Conservation (phyloP, 441 rosid genomes). For the Gossypium gossypioides region DNA sequence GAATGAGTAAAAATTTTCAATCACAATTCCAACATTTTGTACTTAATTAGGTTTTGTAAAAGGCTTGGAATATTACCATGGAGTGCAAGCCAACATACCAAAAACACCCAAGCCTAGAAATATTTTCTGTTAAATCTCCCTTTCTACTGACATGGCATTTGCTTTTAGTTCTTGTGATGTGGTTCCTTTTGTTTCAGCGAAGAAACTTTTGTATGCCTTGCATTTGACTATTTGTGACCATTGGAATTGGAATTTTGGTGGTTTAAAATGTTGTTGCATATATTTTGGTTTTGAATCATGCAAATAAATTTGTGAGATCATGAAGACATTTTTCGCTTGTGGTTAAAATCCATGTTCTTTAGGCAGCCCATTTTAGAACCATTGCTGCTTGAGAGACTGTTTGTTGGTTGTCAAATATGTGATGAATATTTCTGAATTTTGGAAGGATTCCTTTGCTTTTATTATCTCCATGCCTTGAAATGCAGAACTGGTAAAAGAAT, state of each 20-base stretch:
- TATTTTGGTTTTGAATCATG: neutral
- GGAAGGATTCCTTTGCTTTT: neutral
- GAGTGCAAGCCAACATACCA: neutral
- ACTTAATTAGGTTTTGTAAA: neutral
- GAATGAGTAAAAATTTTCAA: neutral
- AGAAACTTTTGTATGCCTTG: neutral
- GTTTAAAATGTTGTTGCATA: neutral
- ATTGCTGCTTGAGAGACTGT: neutral
- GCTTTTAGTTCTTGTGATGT: slow-evolving; percentile 3
- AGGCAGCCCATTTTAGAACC: neutral
- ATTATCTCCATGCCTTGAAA: slow-evolving; percentile 1
- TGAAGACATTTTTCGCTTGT: neutral
- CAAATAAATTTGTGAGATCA: neutral
- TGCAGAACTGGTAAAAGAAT: neutral
- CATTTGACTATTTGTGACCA: neutral
- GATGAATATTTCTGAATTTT: neutral
- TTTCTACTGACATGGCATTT: neutral
- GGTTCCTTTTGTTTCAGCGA: neutral
- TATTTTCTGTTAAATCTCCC: slow-evolving; percentile 2
- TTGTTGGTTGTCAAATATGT: neutral
- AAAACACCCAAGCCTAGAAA: neutral
- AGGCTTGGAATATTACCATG: neutral
- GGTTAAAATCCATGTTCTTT: slow-evolving; percentile 2
- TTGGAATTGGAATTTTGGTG: neutral
- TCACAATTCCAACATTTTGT: neutral